phyloP scores from a whole-genome alignment of 2,329 filamentous ascomycete species.

The Trichoderma sp. region DNA sequence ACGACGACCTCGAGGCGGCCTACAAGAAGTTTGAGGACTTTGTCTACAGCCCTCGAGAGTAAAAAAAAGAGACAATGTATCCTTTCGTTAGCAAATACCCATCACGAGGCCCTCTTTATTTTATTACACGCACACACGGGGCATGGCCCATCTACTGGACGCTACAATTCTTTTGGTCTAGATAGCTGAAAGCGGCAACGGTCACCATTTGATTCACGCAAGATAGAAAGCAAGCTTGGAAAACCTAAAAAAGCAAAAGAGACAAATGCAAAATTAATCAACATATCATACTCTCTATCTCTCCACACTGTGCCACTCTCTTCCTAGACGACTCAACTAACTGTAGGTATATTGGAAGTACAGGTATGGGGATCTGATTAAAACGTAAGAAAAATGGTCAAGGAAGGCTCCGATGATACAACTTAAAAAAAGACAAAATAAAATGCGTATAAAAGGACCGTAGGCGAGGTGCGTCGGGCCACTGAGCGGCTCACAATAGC shows the following conservation, averaged over 20 bases:
- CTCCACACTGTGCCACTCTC: constrained; percentile 15
- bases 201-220: not conserved
- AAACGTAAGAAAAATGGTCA: constrained; percentile 38
- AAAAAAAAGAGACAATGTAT: not conserved
- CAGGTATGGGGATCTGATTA: constrained; percentile 38
- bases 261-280: constrained; percentile 15
- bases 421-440: constrained; percentile 37
- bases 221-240: not conserved
- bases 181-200: not conserved
- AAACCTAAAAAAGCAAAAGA: not conserved
- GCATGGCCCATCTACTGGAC: not conserved
- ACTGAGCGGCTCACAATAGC: not conserved
- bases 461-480: not conserved
- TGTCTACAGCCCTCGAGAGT: constrained; percentile 37
- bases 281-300: constrained; percentile 15
- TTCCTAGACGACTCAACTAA: constrained; percentile 29
- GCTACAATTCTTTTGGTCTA: not conserved
- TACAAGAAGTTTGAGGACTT: constrained; percentile 53
- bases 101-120: no score
- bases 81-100: not conserved
- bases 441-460: constrained; percentile 28
- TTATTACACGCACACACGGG: not conserved
- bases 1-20: constrained; percentile 47
- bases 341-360: constrained; percentile 30
- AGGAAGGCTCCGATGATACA: constrained; percentile 35